These are phyloP conservation scores for Tubosaeta brunneosetosa DNA, from an alignment of 768 basidiomycete genomes.

Conservation along the genomic window DNA sequence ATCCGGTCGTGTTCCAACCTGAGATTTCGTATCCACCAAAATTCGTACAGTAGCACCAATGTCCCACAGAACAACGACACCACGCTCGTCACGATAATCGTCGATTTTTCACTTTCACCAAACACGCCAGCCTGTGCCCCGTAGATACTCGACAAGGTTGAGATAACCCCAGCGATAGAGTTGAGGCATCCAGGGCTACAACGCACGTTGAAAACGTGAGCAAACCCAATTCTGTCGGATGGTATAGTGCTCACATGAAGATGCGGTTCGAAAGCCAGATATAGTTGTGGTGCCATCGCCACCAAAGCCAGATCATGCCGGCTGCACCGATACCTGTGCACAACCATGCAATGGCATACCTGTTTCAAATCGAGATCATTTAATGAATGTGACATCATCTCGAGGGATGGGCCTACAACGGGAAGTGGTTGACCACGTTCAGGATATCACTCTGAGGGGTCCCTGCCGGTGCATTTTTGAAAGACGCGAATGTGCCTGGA, in stretches of 20 bases:
- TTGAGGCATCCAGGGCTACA: slow-evolving; percentile 53
- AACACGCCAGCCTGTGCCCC: slow-evolving; percentile 46
- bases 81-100: slow-evolving; percentile 43
- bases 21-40: slow-evolving; percentile 42
- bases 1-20: slow-evolving; percentile 39
- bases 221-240: neutral
- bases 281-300: slow-evolving; percentile 56
- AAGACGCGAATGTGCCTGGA: slow-evolving; percentile 56
- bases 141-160: slow-evolving; percentile 48
- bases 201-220: slow-evolving; percentile 4
- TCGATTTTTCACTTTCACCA: slow-evolving; percentile 39
- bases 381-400: neutral
- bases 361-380: slow-evolving; percentile 15
- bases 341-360: slow-evolving; percentile 49
- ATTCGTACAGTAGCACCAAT: slow-evolving; percentile 38
- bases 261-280: slow-evolving; percentile 55
- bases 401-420: slow-evolving; percentile 37
- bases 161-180: slow-evolving; percentile 52
- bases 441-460: slow-evolving; percentile 34
- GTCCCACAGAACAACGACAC: slow-evolving; percentile 40
- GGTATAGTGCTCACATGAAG: slow-evolving; percentile 42
- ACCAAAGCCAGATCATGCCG: slow-evolving; percentile 59
- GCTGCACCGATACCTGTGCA: slow-evolving; percentile 50
- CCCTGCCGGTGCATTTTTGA: slow-evolving; percentile 22
- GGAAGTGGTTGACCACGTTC: slow-evolving; percentile 37